Evolutionary conservation across 257 asterid species (phyloP), one percentile per base, ranked within the genome.

Genomic region (Solanum corneliomulleri): DNA sequence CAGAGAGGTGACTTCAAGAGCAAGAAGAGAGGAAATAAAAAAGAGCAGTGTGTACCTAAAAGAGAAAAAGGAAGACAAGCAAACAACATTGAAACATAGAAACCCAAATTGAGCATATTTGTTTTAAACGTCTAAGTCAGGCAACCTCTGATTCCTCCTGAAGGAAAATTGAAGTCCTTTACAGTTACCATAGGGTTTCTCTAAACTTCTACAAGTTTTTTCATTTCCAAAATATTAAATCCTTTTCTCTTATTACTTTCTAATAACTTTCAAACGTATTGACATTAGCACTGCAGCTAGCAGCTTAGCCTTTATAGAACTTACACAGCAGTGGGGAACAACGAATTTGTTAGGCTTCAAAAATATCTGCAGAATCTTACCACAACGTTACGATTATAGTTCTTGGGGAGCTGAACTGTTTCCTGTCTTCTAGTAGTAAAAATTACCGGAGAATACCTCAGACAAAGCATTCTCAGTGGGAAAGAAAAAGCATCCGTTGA

Each of bases 391-490:
- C 35, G 81, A 42, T 62, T 37, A 35, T n/a, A 84, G 69, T 89
- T 89, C 82, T 86, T 83, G 89, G 87, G 86, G 47, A 89, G 29
- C 60, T 85, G 84, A 72, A 76, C 76, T 21, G 90, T 56, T 75
- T 90, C 76, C 86, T 87, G 88, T 31, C 93, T 85, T 81, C 60
- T 78, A 39, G 86, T 11, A 84, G 85, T 70, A 78, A 89, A 83
- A 86, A 90, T 72, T 69, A 93, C 93, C 29, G 92, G 88, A 89
- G 92, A 88, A 88, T 88, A 93, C 88, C 91, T 88, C 92, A 94
- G 89, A 88, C 92, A 75, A 75, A 94, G 92, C 98, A 95, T 94
- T 93, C 92, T 90, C 82, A 74, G 87, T 31, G 27, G 37, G 82
- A 7, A 84, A 29, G 56, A 39, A 39, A 47, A 33, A 66, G 29